Evolutionary conservation across 768 basidiomycete species (phyloP).

Genomic region (Megacollybia marginata): DNA sequence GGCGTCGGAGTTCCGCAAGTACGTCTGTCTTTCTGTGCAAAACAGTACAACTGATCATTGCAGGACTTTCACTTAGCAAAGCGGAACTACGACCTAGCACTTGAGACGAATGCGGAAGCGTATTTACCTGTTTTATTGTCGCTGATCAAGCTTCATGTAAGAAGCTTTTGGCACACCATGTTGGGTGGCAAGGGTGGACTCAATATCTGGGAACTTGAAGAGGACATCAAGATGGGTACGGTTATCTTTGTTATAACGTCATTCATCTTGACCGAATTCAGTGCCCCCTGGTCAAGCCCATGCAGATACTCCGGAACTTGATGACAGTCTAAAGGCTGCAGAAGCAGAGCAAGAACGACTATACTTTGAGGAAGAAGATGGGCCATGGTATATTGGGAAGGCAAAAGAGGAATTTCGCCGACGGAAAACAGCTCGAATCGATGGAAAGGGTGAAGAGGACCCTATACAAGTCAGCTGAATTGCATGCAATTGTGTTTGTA

Average conservation of each 20-base stretch:
- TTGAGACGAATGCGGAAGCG: slow-evolving; percentile 84
- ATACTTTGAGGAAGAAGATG: slow-evolving; percentile 48
- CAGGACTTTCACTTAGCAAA: slow-evolving; percentile 97
- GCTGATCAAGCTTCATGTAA: slow-evolving; percentile 70
- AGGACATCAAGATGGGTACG: slow-evolving; percentile 36
- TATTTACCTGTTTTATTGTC: slow-evolving; percentile 84
- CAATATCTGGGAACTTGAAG: slow-evolving; percentile 56
- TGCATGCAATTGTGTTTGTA: background rate
- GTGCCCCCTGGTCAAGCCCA: slow-evolving; percentile 10
- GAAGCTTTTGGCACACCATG: slow-evolving; percentile 79
- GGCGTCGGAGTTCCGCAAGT: slow-evolving; percentile 89
- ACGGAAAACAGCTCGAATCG: slow-evolving; percentile 34
- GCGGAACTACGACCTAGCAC: slow-evolving; percentile 85
- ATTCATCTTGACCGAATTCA: background rate
- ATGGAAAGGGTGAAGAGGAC: slow-evolving; percentile 44
- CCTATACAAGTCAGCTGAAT: slow-evolving; percentile 52
- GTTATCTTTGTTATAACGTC: background rate
- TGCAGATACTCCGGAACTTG: slow-evolving; percentile 30
- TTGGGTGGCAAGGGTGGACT: slow-evolving; percentile 65
- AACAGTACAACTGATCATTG: background rate
- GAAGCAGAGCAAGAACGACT: slow-evolving; percentile 26
- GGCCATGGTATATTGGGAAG: slow-evolving; percentile 77
- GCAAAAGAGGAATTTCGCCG: slow-evolving; percentile 72
- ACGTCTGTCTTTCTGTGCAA: slow-evolving; percentile 9
- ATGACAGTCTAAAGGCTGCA: slow-evolving; percentile 23